Percentiles rank a stretch among this genome's conserved stretches.
These are phyloP conservation scores for Penicillium roqueforti DNA, from an alignment of 495 filamentous ascomycete genomes.

Conservation along the genomic window DNA sequence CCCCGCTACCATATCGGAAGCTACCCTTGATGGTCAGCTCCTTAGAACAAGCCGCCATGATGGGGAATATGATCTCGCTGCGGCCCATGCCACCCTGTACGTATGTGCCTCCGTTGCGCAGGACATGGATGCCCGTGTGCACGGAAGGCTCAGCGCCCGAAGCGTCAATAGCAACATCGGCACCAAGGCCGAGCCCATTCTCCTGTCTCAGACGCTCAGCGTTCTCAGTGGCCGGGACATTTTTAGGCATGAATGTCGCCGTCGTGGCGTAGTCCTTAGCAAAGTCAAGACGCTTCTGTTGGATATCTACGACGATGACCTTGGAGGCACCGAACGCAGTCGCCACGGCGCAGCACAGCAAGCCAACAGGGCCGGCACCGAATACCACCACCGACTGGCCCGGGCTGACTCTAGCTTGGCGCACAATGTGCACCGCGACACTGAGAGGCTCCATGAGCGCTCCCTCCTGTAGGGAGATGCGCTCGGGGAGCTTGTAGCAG, in stretches of 20 bases:
- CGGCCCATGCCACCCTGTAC: conserved; percentile 60
- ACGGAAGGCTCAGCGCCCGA: conserved; percentile 53
- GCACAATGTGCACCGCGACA: conserved; percentile 53
- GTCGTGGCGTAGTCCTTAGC: conserved; percentile 46
- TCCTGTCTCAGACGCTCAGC: conserved; percentile 39
- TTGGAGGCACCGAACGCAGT: conserved; percentile 50
- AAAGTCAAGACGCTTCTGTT: conserved; percentile 47
- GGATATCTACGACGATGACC: conserved; percentile 54
- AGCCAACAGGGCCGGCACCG: conserved; percentile 52
- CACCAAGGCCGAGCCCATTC: conserved; percentile 45
- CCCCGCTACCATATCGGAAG: conserved; percentile 52
- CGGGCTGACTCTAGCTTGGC: conserved; percentile 40
- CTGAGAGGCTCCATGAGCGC: conserved; percentile 53
- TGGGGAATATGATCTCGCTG: conserved; percentile 53
- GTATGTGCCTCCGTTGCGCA: conserved; percentile 52
- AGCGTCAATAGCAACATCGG: conserved; percentile 55
- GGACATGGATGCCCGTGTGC: conserved; percentile 49
- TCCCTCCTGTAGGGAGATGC: conserved; percentile 46
- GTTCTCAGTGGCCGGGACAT: conserved; percentile 35
- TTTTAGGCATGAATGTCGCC: conserved; percentile 38
- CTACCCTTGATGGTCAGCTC: conserved; percentile 51
- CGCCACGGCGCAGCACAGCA: conserved; percentile 51
- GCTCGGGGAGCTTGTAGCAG: conserved; percentile 49
- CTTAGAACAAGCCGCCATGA: conserved; percentile 52
- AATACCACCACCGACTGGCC: conserved; percentile 52